phyloP scores from a whole-genome alignment of 306 rosid genomes.

The Malus sieversii region DNA sequence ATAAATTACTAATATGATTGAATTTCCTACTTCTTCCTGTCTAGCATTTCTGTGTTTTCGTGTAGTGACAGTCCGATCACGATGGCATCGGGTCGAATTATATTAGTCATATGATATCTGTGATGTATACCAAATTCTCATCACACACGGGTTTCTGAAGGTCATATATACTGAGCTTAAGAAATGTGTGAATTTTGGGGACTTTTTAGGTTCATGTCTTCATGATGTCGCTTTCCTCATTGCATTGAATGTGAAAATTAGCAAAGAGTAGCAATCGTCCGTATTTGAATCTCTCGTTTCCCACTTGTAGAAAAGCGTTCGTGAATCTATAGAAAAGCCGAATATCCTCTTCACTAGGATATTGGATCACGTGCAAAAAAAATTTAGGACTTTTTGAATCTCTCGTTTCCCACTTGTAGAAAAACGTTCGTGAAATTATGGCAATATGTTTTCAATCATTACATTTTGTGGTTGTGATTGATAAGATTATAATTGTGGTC shows the following conservation, averaged over 20 bases:
- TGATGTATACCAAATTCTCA: neutral
- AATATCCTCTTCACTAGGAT: too few relatives aligned
- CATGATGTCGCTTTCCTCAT: neutral
- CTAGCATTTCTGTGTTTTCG: neutral
- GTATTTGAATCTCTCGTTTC: neutral
- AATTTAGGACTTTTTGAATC: too few relatives aligned
- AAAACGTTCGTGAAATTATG: neutral
- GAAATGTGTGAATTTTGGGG: neutral
- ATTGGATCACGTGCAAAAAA: too few relatives aligned
- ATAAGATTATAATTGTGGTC: neutral
- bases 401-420: too few relatives aligned
- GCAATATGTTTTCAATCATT: neutral
- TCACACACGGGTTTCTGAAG: neutral
- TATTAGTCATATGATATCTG: too few relatives aligned
- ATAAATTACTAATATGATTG: neutral
- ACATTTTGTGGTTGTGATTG: neutral
- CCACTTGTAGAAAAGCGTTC: too few relatives aligned
- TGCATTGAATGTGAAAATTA: neutral
- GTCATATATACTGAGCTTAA: neutral
- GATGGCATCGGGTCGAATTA: too few relatives aligned
- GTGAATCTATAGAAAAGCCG: too few relatives aligned
- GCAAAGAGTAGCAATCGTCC: neutral
- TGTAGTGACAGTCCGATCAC: neutral
- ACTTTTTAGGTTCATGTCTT: constrained; percentile 3
- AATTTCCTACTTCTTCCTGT: neutral